Percentiles rank a stretch among this genome's conserved stretches.
These are phyloP conservation scores for Drechslerella dactyloides DNA, from an alignment of 2,329 filamentous ascomycete species.

Conservation along the genomic window DNA sequence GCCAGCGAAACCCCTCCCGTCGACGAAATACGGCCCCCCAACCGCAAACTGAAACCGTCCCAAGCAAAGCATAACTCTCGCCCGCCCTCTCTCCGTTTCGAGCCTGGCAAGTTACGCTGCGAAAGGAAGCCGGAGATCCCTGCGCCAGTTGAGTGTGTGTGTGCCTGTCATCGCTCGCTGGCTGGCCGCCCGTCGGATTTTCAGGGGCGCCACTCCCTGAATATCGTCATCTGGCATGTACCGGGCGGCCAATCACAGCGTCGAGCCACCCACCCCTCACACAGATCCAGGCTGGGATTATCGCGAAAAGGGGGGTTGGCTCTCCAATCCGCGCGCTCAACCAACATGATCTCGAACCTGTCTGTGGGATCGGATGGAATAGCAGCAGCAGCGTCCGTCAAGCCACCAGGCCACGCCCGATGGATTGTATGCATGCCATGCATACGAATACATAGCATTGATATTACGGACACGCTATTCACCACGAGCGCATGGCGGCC, in stretches of 20 bases:
- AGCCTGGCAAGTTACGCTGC: slow-evolving; percentile 19
- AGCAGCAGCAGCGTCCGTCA: not conserved
- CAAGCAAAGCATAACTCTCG: too few species aligned
- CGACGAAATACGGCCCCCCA: slow-evolving; percentile 33
- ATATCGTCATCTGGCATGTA: slow-evolving; percentile 43
- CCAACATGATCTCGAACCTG: slow-evolving; percentile 18
- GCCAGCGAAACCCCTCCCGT: slow-evolving; percentile 41
- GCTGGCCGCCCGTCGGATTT: slow-evolving; percentile 19
- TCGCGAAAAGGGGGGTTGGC: slow-evolving; percentile 35
- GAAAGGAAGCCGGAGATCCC: not conserved
- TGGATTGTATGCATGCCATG: not conserved
- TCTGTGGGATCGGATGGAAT: too few species aligned
- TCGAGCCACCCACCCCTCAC: not conserved
- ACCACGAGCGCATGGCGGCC: too few species aligned
- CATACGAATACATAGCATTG: not conserved
- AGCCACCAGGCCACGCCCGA: not conserved
- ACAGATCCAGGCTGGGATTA: not conserved
- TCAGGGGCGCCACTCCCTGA: slow-evolving; percentile 37
- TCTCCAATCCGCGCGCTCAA: slow-evolving; percentile 19
- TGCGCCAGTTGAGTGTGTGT: too few species aligned
- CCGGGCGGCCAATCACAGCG: slow-evolving; percentile 17
- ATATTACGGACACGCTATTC: not conserved
- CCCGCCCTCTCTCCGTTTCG: slow-evolving; percentile 20
- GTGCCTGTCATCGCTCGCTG: slow-evolving; percentile 11
- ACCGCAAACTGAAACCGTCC: slow-evolving; percentile 41